Evolutionary conservation across 2,329 filamentous ascomycete genomes (phyloP).

Genomic region (Lasiodiplodia sp.): DNA sequence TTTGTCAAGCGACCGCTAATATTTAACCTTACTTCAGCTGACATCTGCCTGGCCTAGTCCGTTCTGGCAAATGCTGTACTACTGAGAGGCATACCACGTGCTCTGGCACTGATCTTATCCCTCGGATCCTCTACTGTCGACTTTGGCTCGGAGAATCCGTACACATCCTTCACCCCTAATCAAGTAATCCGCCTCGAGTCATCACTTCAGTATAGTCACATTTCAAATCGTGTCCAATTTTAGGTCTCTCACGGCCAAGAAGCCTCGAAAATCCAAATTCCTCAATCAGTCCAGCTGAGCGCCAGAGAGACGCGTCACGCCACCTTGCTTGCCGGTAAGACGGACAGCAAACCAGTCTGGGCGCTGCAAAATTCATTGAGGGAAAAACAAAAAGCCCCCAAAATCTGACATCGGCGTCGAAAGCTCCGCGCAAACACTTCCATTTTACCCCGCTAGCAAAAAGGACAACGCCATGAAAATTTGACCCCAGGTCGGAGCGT

Average conservation of each 20-base stretch:
- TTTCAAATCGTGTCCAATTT: not conserved
- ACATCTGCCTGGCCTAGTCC: not conserved
- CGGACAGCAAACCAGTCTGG: not conserved
- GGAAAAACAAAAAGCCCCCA: not conserved
- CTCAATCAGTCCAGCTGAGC: not conserved
- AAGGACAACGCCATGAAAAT: not conserved
- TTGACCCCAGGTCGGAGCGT: not conserved
- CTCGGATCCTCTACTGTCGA: not conserved
- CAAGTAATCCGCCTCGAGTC: not conserved
- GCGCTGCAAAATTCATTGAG: not conserved
- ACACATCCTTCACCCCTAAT: not conserved
- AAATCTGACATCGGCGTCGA: not conserved
- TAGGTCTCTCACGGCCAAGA: not conserved
- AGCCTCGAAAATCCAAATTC: not conserved
- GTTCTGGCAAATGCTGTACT: constrained; percentile 7
- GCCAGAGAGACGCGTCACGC: no score
- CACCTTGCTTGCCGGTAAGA: not conserved
- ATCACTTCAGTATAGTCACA: not conserved
- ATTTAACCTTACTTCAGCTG: constrained; percentile 27
- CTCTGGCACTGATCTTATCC: not conserved
- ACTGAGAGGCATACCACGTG: not conserved
- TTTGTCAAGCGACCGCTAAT: not conserved
- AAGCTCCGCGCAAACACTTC: not conserved
- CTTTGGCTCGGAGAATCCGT: not conserved
- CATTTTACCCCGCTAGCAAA: not conserved